Base-by-base conservation (phyloP, 768 basidiomycete species). In the Lentinula edodes region DNA sequence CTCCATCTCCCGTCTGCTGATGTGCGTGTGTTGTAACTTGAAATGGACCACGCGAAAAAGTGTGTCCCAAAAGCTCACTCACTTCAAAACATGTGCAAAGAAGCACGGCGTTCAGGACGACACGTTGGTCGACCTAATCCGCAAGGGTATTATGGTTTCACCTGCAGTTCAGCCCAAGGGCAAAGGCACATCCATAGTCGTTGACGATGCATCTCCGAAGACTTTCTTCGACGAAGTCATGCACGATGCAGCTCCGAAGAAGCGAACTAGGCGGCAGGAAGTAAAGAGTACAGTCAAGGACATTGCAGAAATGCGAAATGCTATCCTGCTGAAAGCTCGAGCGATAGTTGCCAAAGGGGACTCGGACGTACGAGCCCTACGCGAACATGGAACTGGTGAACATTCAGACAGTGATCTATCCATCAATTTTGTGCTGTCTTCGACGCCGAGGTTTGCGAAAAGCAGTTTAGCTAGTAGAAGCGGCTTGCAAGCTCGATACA, bases 21-120 rank as follows among this genome's bases (percentile, higher is more conserved):
- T 75, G 66, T 93, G 91, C 66, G 76, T 91, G 48, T 78, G 80
- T 41, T 93, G 91, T 65, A 82, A 84, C 23, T 68, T 80, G 13
- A 71, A 71, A 1, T 93, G 91, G 91, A 93, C 89, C 3, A 74
- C 83, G 12, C 79, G 81, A 58, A 94, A 94, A 70, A 81, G 81
- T 3, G 74, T 74, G 10, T 64, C 72, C 16, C 84, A 87, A 67
- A 94, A 94, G 70, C 71, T 82, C 68, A 65, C 77, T 2, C 92
- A 94, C 68, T 82, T 94, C 43, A 78, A 78, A 53, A 74, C 77
- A 6, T 94, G 92, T 69, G 83, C 88, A 12, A 86, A 80, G 72
- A 91, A 87, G 70, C 75, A 76, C 20, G 74, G 70, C 4, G 72
- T 87, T 45, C 74, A 76, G 6, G 72, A 82, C 35, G 83, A 84